Evolutionary conservation across 371 early-diverging fungal species (phyloP), one percentile per base, ranked within the genome.

Genomic region (Lichtheimia corymbifera): DNA sequence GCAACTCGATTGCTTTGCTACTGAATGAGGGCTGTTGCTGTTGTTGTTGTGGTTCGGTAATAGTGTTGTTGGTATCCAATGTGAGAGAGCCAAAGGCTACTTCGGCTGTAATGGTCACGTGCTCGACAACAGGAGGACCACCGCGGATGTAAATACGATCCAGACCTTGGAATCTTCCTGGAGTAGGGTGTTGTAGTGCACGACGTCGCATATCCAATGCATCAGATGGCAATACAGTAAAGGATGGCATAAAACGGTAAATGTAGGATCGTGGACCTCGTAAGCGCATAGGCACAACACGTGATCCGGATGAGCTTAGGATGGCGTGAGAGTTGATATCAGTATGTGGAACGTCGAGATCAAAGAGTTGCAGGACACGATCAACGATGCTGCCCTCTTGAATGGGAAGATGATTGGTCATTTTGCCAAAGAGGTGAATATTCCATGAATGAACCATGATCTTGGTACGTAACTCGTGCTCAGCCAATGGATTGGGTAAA

Each of bases 361-460:
- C 74, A 75, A 84, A 84, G 24, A 68, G 72, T 44, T 73, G 73
- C 58, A 84, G 71, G 0, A 84, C 82, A 4, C 64, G 61, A 47
- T 81, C 84, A 13, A 86, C 76, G 2, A 84, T 74, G 60, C 84
- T 84, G 17, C 74, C 74, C 0, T 74, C 61, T 56, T 81, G 74
- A 13, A 86, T 74, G 1, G 74, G 66, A n/a, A 79, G 65, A 57
- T 75, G 66, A 55, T 82, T 84, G 14, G 87, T 86, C 74, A 86
- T 83, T 54, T 86, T 86, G 20, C 85, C 87, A 64, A 84, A 84
- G 53, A 86, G 65, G 56, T 86, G 84, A 15, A 86, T 74, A 49
- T 59, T 83, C 85, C 72, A 86, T 55, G 55, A 80, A 51, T 43
- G 65, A 44, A 59, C 73, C 44, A 72, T 80, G 59, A 64, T 76